phyloP scores from a whole-genome alignment of 2,329 filamentous ascomycete species.

The Neonectria magnoliae region DNA sequence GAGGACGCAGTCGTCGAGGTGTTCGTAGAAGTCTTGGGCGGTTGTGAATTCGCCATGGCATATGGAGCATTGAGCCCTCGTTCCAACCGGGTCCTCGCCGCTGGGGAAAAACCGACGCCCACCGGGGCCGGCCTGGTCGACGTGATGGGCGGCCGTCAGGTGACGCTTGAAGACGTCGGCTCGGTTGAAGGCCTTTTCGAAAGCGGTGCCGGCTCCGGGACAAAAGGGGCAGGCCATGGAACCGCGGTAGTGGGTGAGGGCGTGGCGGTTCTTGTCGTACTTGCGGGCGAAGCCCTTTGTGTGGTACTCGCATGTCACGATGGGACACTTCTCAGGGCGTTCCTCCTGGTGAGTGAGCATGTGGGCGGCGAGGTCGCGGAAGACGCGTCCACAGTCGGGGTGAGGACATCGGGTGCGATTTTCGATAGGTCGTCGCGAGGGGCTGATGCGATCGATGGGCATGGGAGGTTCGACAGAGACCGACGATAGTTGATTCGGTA shows the following conservation, averaged over 20 bases:
- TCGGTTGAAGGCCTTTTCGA: constrained; percentile 95
- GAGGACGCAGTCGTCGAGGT: constrained; percentile 77
- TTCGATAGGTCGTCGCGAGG: constrained; percentile 47
- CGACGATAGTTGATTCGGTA: constrained; percentile 29
- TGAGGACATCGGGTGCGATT: constrained; percentile 64
- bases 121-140: constrained; percentile 94
- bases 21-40: constrained; percentile 97
- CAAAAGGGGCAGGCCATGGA: constrained; percentile 99
- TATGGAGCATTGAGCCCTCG: constrained; percentile 89
- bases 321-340: constrained; percentile 95
- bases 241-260: constrained; percentile 95
- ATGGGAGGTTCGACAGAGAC: constrained; percentile 39
- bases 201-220: constrained; percentile 84
- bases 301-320: constrained; percentile 92
- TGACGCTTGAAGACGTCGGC: constrained; percentile 98
- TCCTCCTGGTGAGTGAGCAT: constrained; percentile 97
- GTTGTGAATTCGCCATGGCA: constrained; percentile 82
- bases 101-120: constrained; percentile 56
- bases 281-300: constrained; percentile 94
- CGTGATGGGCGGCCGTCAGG: constrained; percentile 89
- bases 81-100: constrained; percentile 42
- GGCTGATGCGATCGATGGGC: constrained; percentile 42
- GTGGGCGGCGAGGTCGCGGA: constrained; percentile 80
- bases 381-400: constrained; percentile 67
- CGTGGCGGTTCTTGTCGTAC: constrained; percentile 98